Evolutionary conservation across 768 basidiomycete genomes (phyloP).

Genomic region (Rhodosporidiobolus sp.): DNA sequence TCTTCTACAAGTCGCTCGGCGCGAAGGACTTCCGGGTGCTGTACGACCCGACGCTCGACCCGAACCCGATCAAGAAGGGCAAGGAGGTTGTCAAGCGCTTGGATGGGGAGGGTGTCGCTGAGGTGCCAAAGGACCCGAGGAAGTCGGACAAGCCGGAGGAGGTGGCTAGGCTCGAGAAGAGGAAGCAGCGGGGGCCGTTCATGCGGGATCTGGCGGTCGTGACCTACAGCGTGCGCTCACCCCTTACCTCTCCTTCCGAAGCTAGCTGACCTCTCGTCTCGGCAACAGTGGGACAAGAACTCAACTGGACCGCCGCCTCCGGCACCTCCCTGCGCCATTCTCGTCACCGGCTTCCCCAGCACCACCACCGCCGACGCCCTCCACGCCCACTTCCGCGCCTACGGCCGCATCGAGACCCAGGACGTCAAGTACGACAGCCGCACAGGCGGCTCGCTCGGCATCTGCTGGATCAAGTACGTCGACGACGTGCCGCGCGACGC

Average conservation of each 20-base stretch:
- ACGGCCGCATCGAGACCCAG: slow-evolving; percentile 64
- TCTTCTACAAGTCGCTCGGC: slow-evolving; percentile 34
- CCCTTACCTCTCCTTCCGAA: background rate
- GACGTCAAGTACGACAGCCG: slow-evolving; percentile 74
- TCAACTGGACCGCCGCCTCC: slow-evolving; percentile 72
- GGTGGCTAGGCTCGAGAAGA: slow-evolving; percentile 45
- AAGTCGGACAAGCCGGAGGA: slow-evolving; percentile 50
- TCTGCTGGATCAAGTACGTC: slow-evolving; percentile 67
- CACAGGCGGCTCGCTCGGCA: slow-evolving; percentile 77
- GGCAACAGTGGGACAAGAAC: slow-evolving; percentile 67
- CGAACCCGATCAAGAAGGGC: slow-evolving; percentile 52
- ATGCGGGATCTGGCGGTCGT: slow-evolving; percentile 52
- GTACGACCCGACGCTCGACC: slow-evolving; percentile 33
- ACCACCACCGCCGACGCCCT: slow-evolving; percentile 67
- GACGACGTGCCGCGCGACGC: slow-evolving; percentile 29
- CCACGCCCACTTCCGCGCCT: slow-evolving; percentile 61
- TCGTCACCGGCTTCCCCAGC: slow-evolving; percentile 68
- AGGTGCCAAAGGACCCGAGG: slow-evolving; percentile 59
- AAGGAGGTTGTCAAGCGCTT: slow-evolving; percentile 59
- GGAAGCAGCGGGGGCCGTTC: slow-evolving; percentile 38
- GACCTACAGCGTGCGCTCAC: slow-evolving; percentile 59
- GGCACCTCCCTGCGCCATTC: slow-evolving; percentile 57
- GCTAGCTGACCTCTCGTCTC: background rate
- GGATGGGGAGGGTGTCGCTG: slow-evolving; percentile 59
- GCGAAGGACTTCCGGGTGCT: slow-evolving; percentile 15